Conservation (phyloP, 2,329 filamentous ascomycete genomes). For the Aaosphaeria pasadenensis region DNA sequence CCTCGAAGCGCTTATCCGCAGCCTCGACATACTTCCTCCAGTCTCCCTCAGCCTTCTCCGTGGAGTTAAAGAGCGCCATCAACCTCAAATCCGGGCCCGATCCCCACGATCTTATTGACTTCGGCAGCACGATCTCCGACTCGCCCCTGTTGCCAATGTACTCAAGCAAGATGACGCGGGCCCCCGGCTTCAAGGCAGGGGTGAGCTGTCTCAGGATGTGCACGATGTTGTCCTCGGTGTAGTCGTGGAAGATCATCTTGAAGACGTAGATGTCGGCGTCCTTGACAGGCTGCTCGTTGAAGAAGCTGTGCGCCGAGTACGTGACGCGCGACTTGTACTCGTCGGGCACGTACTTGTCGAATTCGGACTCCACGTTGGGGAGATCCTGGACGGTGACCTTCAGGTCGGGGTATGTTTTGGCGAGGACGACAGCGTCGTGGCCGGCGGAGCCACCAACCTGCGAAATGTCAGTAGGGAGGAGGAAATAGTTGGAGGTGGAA, state of each 20-base stretch:
- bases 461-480: not conserved
- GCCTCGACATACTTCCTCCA: constrained; percentile 47
- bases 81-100: constrained; percentile 48
- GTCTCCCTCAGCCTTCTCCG: constrained; percentile 46
- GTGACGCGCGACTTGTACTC: constrained; percentile 24
- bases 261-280: constrained; percentile 54
- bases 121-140: constrained; percentile 18
- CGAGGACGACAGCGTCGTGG: constrained; percentile 28
- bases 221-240: constrained; percentile 49
- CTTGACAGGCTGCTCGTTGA: constrained; percentile 53
- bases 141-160: constrained; percentile 30
- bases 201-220: constrained; percentile 16
- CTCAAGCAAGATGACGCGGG: constrained; percentile 15
- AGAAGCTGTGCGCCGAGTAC: constrained; percentile 56
- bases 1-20: constrained; percentile 48
- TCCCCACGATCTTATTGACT: constrained; percentile 20
- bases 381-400: constrained; percentile 31
- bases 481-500: not conserved
- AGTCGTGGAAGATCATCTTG: constrained; percentile 62
- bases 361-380: constrained; percentile 19
- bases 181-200: constrained; percentile 18
- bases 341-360: constrained; percentile 19
- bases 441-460: constrained; percentile 29
- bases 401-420: constrained; percentile 22
- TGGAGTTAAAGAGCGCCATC: constrained; percentile 50